Percentiles rank a stretch among this genome's conserved stretches.
phyloP scores from a whole-genome alignment of 2,329 filamentous ascomycete species.

The Meredithiella fracta region DNA sequence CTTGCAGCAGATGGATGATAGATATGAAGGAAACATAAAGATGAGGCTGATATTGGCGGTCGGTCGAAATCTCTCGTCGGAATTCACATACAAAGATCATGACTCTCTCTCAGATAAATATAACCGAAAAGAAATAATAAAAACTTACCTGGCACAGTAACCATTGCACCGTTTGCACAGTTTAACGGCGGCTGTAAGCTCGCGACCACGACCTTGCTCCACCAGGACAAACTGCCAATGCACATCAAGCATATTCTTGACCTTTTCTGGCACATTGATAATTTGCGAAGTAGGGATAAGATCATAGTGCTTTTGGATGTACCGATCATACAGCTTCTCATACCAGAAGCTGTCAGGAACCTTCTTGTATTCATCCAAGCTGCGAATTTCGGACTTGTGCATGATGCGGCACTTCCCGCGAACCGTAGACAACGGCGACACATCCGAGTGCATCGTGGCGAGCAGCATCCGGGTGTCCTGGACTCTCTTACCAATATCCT shows the following conservation, averaged over 20 bases:
- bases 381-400: conserved; percentile 72
- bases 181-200: conserved; percentile 90
- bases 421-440: conserved; percentile 77
- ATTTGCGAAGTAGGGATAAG: conserved; percentile 83
- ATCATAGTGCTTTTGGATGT: conserved; percentile 96
- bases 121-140: conserved; percentile 11
- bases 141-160: conserved; percentile 72
- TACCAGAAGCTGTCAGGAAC: conserved; percentile 85
- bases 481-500: conserved; percentile 84
- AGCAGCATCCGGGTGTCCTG: conserved; percentile 83
- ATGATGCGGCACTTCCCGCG: conserved; percentile 85
- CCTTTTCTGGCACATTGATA: conserved; percentile 87
- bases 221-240: conserved; percentile 94
- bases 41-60: no score
- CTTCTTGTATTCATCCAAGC: conserved; percentile 71
- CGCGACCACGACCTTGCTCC: conserved; percentile 83
- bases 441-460: conserved; percentile 97
- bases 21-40: no score
- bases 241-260: conserved; percentile 91
- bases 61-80: no score
- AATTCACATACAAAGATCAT: no score
- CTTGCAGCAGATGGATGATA: conserved; percentile 3
- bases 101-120: background rate
- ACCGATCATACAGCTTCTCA: conserved; percentile 92
- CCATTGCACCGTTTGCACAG: conserved; percentile 80